phyloP scores from a whole-genome alignment of 2,329 filamentous ascomycete species.

The Xylariaceae sp. region DNA sequence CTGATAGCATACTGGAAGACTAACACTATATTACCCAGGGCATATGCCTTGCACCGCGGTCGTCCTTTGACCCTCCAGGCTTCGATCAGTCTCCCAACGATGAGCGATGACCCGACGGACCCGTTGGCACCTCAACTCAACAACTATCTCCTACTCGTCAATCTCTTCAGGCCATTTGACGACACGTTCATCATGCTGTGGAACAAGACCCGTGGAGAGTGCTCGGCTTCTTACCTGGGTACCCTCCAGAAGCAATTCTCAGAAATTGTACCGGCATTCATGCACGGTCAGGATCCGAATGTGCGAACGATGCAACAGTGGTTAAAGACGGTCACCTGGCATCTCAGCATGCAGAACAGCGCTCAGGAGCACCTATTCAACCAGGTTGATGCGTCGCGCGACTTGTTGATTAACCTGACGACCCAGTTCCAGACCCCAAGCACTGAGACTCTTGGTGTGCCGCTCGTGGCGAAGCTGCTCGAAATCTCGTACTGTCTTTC shows the following conservation, averaged over 20 bases:
- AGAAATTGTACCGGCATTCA: constrained; percentile 44
- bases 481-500: constrained; percentile 67
- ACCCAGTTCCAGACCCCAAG: constrained; percentile 64
- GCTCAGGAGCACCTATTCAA: constrained; percentile 51
- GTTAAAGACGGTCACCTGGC: constrained; percentile 58
- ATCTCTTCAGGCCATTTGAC: constrained; percentile 59
- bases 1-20: constrained; percentile 5
- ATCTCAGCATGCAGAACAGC: constrained; percentile 49
- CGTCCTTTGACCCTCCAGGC: constrained; percentile 64
- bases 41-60: constrained; percentile 64
- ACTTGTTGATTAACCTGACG: constrained; percentile 55
- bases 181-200: constrained; percentile 56
- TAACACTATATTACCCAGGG: no score
- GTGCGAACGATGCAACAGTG: constrained; percentile 54
- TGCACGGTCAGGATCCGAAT: constrained; percentile 47
- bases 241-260: constrained; percentile 55
- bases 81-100: constrained; percentile 57
- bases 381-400: constrained; percentile 52
- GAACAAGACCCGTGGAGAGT: constrained; percentile 56
- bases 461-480: constrained; percentile 74
- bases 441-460: constrained; percentile 68
- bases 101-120: constrained; percentile 53
- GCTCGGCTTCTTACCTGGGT: constrained; percentile 48
- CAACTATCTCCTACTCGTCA: constrained; percentile 52
- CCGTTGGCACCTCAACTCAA: constrained; percentile 44